Base-by-base conservation (phyloP, 2,329 filamentous ascomycete species). In the Aspergillus fijiensis region DNA sequence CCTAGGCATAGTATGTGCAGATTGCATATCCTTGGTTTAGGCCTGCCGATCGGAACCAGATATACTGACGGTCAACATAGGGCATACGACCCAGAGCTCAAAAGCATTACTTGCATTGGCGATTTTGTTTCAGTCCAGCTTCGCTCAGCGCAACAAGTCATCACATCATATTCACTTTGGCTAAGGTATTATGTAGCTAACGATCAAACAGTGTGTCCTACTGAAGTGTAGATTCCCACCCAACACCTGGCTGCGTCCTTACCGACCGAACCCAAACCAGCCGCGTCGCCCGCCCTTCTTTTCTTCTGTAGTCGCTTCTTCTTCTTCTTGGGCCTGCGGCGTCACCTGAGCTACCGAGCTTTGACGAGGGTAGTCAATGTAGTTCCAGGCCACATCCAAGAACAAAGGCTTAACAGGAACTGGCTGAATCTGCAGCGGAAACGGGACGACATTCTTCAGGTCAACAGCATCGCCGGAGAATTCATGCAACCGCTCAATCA, bases 351-450 rank as follows among this genome's bases (percentile, higher is more conserved):
- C 60, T 33, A 66, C 64, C 25, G 67, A 63, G 7, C 59, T 67
- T 62, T 86, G 86, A 35, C 87, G 87, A 0, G 93, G 92, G 72
- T 99, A 99, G 52, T 92, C 87, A 63, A 99, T 93, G 74, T 97
- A 98, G 74, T 98, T 98, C 90, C 92, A 99, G 10, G 95, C 95
- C 7, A 96, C 89, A 72, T 99, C 95, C 60, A 98, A 86, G 82
- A 98, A 98, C 35, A 98, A 83, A 29, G 95, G 95, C 80, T 99
- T 99, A 55, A 96, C 89, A 0, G 95, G 92, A 45, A 98, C 87
- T 1, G 89, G 84, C 63, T 91, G 87, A 66, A 97, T 80, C 72
- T 87, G 90, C 1, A 94, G 93, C 12, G 95, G 95, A 75, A 93
- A 97, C 4, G 87, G 85, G 51, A 98, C 93, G 27, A 99, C 80